Conservation (phyloP, 345 rosid species). For the Syzygium aqueum region DNA sequence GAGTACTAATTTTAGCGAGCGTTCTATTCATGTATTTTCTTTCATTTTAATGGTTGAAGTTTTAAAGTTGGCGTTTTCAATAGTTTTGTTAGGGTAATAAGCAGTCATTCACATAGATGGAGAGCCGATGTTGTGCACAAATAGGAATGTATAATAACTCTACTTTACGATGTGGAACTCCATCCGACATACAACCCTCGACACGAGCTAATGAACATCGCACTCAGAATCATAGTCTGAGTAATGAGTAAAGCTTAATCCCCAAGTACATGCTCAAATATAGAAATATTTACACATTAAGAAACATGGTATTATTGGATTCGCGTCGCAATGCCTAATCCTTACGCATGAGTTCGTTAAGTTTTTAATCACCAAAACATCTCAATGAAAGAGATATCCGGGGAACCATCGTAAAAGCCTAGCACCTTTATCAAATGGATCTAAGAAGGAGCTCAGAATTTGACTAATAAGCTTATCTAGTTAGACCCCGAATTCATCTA, state of each 20-base stretch:
- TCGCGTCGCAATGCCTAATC: no score
- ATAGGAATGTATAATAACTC: no score
- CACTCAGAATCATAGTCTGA: background rate
- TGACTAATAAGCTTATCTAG: background rate
- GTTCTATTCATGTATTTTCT: background rate
- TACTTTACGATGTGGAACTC: no score
- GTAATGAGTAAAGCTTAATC: background rate
- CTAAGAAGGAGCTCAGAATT: background rate
- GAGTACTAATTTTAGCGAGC: background rate
- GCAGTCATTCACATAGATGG: background rate
- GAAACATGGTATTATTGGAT: no score
- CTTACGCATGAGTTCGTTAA: no score
- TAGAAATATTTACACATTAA: no score
- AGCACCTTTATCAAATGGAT: background rate
- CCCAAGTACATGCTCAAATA: background rate
- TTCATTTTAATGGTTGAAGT: background rate
- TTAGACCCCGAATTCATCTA: no score
- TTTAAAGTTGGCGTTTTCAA: background rate
- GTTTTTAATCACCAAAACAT: no score
- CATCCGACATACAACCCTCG: background rate
- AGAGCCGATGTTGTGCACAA: background rate
- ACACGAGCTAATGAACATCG: background rate
- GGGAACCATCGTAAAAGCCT: background rate
- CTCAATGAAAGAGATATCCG: no score
- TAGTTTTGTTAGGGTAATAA: background rate